These are phyloP conservation scores for Pseudisothecium myosuroides DNA, from an alignment of 225 moss, liverwort and hornwort genomes.

Conservation along the genomic window DNA sequence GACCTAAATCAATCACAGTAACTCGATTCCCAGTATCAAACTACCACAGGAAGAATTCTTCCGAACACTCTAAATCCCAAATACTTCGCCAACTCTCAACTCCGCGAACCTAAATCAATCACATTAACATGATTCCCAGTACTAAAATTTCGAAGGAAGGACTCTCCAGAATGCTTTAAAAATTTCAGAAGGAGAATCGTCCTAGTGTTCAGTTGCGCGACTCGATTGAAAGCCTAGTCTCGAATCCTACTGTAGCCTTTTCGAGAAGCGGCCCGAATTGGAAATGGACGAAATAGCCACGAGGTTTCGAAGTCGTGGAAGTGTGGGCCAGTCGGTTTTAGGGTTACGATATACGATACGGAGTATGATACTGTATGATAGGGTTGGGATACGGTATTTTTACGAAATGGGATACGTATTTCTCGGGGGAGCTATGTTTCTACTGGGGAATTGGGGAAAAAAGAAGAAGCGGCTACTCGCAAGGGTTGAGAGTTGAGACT, in stretches of 20 bases:
- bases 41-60: not conserved
- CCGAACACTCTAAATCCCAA: not conserved
- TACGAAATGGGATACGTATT: not conserved
- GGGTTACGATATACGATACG: not conserved
- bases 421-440: not conserved
- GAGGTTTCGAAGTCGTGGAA: not conserved
- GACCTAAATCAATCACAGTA: not conserved
- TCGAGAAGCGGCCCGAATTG: not conserved
- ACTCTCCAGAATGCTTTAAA: too few relatives aligned
- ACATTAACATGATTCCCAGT: not conserved
- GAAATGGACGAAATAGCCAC: not conserved
- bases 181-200: not conserved
- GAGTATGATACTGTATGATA: not conserved
- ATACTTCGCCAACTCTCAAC: not conserved
- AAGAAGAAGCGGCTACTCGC: not conserved
- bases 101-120: not conserved
- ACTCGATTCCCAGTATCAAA: not conserved
- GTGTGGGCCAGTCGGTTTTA: not conserved
- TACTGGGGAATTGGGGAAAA: not conserved
- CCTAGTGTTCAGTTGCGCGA: too few relatives aligned
- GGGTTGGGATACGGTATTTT: not conserved
- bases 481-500: too few relatives aligned
- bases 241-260: not conserved
- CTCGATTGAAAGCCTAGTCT: not conserved
- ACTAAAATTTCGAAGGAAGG: not conserved